Percentiles rank a stretch among this genome's conserved stretches.
Conservation (phyloP, 768 basidiomycete species). For the Cyclocybe aegerita region DNA sequence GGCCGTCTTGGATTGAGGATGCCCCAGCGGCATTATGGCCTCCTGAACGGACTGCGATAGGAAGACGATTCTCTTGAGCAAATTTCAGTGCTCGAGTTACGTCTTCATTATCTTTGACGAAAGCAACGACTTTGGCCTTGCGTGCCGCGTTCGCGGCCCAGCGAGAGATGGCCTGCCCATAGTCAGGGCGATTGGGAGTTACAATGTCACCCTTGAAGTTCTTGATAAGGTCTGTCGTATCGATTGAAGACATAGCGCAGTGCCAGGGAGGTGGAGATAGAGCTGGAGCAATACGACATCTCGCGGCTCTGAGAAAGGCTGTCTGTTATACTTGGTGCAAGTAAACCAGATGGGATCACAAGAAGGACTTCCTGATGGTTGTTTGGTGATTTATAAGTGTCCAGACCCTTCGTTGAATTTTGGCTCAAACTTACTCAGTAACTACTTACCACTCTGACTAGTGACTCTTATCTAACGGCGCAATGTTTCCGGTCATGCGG, state of each 20-base stretch:
- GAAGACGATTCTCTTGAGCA: conserved; percentile 31
- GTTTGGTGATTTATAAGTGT: no score
- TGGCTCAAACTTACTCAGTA: no score
- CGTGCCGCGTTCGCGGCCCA: conserved; percentile 44
- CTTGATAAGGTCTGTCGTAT: conserved; percentile 8
- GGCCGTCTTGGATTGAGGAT: conserved; percentile 43
- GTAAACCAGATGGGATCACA: no score
- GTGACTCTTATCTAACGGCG: no score
- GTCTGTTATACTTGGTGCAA: no score
- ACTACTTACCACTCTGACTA: no score
- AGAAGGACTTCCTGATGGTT: no score
- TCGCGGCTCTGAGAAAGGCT: no score
- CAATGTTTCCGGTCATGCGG: no score
- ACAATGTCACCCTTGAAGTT: conserved; percentile 45
- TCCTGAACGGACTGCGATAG: conserved; percentile 47
- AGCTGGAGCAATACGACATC: no score
- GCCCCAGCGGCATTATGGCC: conserved; percentile 45
- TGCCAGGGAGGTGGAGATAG: background rate
- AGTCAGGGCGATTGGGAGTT: conserved; percentile 32
- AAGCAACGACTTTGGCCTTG: conserved; percentile 41
- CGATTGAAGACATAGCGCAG: background rate
- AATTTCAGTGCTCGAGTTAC: conserved; percentile 34
- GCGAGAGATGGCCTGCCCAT: conserved; percentile 38
- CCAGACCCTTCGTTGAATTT: no score
- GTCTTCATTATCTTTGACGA: conserved; percentile 40